Conservation (phyloP, 2,329 filamentous ascomycete genomes). For the Corinectria fuckeliana region DNA sequence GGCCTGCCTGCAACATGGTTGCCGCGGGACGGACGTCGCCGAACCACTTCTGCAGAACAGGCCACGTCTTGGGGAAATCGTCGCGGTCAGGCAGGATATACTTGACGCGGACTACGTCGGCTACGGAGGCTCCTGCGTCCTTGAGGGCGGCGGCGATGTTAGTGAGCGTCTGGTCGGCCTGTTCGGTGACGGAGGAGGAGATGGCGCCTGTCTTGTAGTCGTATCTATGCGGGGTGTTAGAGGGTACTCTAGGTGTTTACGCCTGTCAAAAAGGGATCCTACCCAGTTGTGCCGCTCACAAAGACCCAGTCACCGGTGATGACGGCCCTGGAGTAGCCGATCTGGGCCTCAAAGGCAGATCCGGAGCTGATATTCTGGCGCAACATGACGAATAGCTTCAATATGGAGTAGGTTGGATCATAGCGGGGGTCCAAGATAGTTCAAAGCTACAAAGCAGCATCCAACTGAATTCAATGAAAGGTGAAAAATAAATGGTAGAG, state of each 20-base stretch:
- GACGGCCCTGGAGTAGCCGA: constrained; percentile 62
- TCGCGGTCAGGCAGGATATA: constrained; percentile 58
- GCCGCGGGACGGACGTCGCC: constrained; percentile 58
- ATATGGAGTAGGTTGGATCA: neutral
- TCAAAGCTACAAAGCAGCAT: too few species aligned
- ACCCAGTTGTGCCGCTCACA: constrained; percentile 63
- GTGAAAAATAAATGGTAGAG: neutral
- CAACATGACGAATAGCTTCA: constrained; percentile 24
- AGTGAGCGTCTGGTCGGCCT: constrained; percentile 56
- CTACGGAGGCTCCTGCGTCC: constrained; percentile 50
- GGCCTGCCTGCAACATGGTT: constrained; percentile 58
- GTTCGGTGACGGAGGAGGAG: constrained; percentile 52
- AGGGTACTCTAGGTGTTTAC: too few species aligned
- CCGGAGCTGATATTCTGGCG: constrained; percentile 55
- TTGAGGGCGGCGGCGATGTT: constrained; percentile 55
- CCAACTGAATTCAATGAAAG: too few species aligned
- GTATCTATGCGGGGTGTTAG: constrained; percentile 47
- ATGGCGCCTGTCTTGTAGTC: constrained; percentile 56
- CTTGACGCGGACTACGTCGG: constrained; percentile 57
- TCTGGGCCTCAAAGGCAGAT: constrained; percentile 58
- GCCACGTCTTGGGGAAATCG: constrained; percentile 58
- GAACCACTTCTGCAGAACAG: constrained; percentile 57
- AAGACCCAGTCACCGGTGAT: constrained; percentile 58
- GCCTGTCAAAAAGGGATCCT: neutral
- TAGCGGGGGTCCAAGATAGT: neutral